Evolutionary conservation across 257 asterid genomes (phyloP).

Genomic region (Solanum dulcamara): DNA sequence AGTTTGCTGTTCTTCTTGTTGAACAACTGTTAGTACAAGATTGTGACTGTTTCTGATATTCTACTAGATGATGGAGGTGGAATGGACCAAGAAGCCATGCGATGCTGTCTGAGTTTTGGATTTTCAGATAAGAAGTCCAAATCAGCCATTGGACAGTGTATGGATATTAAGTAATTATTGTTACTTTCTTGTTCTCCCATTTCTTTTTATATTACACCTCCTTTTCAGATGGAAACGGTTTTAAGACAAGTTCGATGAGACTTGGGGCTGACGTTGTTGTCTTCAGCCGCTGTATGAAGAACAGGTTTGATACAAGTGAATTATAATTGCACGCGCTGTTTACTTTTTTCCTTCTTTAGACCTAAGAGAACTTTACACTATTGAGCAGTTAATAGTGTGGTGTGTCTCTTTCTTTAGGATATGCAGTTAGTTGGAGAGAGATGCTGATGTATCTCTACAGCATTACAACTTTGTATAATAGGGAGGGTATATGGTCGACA

Average conservation of each 20-base stretch:
- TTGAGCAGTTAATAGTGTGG: not conserved
- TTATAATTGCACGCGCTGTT: not conserved
- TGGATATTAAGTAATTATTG: conserved; percentile 8
- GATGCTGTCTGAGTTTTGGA: conserved; percentile 80
- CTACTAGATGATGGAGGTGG: conserved; percentile 88
- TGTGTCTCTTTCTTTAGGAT: no score
- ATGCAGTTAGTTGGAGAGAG: not conserved
- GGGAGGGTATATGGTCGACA: not conserved
- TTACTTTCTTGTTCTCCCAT: not conserved
- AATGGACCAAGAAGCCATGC: conserved; percentile 80
- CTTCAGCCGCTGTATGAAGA: conserved; percentile 51
- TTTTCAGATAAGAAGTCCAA: conserved; percentile 76
- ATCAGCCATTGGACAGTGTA: conserved; percentile 75
- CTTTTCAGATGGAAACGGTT: conserved; percentile 92
- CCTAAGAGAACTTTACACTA: not conserved
- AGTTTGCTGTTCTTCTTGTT: not conserved
- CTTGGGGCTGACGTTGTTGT: conserved; percentile 91
- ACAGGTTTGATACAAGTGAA: conserved; percentile 31
- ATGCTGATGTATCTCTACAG: not conserved
- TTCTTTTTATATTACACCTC: conserved; percentile 1
- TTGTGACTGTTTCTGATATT: conserved; percentile 12
- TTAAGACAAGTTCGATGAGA: conserved; percentile 95
- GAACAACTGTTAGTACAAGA: not conserved
- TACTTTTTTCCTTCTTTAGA: not conserved
- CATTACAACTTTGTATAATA: not conserved